Evolutionary conservation across 1,139 yeast species (phyloP).

Genomic region (Suhomyces guaymorum): DNA sequence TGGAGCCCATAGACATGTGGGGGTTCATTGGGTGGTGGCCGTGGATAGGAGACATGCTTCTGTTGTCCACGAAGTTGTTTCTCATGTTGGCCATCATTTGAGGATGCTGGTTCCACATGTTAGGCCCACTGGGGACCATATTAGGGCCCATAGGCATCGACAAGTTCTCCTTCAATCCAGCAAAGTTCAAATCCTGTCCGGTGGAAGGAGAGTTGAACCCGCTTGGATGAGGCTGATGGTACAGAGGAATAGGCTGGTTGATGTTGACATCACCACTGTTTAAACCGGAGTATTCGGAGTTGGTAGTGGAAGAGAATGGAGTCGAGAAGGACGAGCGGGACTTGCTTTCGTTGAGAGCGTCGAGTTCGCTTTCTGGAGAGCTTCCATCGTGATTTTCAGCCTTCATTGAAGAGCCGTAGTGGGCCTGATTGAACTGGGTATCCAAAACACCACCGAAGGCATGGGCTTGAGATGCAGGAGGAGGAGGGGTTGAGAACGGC

Average conservation of each 20-base stretch:
- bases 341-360: conserved; percentile 5
- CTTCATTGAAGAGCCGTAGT: conserved; percentile 13
- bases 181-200: conserved; percentile 4
- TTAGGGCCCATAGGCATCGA: conserved; percentile 8
- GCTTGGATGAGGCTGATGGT: conserved; percentile 3
- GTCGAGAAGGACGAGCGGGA: conserved; percentile 4
- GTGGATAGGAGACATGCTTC: conserved; percentile 7
- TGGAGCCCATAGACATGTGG: conserved; percentile 4
- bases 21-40: conserved; percentile 4
- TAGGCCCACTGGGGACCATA: conserved; percentile 17
- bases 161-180: conserved; percentile 7
- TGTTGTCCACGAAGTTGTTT: conserved; percentile 14
- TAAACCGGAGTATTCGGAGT: conserved; percentile 4
- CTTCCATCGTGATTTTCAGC: conserved; percentile 4
- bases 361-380: conserved; percentile 9
- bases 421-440: conserved; percentile 15
- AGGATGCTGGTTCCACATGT: no score
- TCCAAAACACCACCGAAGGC: conserved; percentile 29
- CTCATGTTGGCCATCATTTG: no score
- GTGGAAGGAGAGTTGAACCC: conserved; percentile 5
- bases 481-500: conserved; percentile 31
- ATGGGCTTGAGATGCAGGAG: conserved; percentile 16
- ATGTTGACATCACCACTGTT: conserved; percentile 3
- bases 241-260: conserved; percentile 3
- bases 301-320: conserved; percentile 5